Conservation (phyloP, 2,329 filamentous ascomycete genomes). For the Hymenoscyphus fraxineus region DNA sequence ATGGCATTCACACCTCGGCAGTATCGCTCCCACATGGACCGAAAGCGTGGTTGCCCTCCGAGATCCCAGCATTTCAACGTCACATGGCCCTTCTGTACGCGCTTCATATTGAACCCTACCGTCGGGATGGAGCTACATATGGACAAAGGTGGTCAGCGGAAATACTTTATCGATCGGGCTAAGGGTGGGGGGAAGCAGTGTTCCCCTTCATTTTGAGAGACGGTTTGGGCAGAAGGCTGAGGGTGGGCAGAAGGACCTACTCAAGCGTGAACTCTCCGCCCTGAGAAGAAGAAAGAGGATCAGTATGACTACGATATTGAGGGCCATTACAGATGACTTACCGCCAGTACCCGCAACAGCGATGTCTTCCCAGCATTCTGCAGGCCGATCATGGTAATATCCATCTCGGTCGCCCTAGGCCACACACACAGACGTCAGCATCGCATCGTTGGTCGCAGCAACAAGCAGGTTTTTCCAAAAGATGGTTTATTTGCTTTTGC, state of each 20-base stretch:
- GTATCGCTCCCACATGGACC: slow-evolving; percentile 99
- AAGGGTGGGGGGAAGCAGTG: slow-evolving; percentile 10
- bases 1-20: slow-evolving; percentile 97
- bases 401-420: slow-evolving; percentile 94
- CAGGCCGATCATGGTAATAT: slow-evolving; percentile 97
- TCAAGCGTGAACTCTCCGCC: slow-evolving; percentile 98
- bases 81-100: slow-evolving; percentile 95
- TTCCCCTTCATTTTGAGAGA: slow-evolving; percentile 14
- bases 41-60: slow-evolving; percentile 92
- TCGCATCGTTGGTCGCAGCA: slow-evolving; percentile 1
- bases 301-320: slow-evolving; percentile 33
- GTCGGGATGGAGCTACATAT: slow-evolving; percentile 85
- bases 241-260: slow-evolving; percentile 56
- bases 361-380: slow-evolving; percentile 99
- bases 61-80: slow-evolving; percentile 99
- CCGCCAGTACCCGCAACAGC: slow-evolving; percentile 85
- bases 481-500: slow-evolving; percentile 8
- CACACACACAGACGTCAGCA: slow-evolving; percentile 16
- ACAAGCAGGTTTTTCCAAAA: neutral
- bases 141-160: slow-evolving; percentile 37
- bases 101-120: slow-evolving; percentile 98
- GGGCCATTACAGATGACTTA: slow-evolving; percentile 51
- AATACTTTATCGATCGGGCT: slow-evolving; percentile 8
- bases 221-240: slow-evolving; percentile 4
- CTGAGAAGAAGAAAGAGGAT: slow-evolving; percentile 47